These are phyloP conservation scores for Wickerhamiella azyma DNA, from an alignment of 805 yeast species.

Conservation along the genomic window DNA sequence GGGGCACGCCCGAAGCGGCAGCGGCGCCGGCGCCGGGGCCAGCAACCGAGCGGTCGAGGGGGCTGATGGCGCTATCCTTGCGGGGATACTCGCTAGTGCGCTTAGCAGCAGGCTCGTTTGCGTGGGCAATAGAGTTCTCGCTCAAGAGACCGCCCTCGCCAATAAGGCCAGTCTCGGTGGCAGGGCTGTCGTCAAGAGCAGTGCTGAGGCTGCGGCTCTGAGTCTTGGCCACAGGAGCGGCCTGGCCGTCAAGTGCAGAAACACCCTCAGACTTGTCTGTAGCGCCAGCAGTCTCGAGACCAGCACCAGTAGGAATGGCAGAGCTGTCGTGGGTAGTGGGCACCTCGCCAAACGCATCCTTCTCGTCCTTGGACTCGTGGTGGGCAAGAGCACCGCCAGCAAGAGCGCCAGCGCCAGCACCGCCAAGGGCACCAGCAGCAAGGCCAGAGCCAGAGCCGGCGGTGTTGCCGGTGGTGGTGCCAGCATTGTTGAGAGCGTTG, in stretches of 20 bases:
- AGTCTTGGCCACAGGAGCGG: slow-evolving; percentile 14
- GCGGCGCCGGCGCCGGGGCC: slow-evolving; percentile 1
- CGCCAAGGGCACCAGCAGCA: slow-evolving; percentile 1
- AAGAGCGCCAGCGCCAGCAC: neutral
- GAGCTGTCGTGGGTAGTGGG: neutral
- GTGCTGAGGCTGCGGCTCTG: slow-evolving; percentile 11
- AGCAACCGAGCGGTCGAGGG: neutral
- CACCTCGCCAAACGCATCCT: neutral
- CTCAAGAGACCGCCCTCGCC: neutral
- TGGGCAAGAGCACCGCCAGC: neutral
- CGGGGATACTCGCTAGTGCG: neutral
- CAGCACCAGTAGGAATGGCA: neutral
- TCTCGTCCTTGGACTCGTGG: neutral
- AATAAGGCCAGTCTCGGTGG: neutral
- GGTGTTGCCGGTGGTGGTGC: too few relatives aligned
- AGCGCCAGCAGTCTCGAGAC: slow-evolving; percentile 3
- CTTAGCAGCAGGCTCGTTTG: neutral
- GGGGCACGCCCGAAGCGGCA: neutral
- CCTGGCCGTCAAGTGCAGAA: slow-evolving; percentile 11
- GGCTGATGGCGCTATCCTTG: neutral
- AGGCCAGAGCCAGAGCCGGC: neutral
- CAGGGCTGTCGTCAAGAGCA: slow-evolving; percentile 11
- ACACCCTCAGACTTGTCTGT: slow-evolving; percentile 2
- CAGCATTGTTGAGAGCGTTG: too few relatives aligned
- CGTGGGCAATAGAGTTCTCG: neutral